These are phyloP conservation scores for Calocybe gangraenosa DNA, from an alignment of 768 basidiomycete genomes.

Conservation along the genomic window DNA sequence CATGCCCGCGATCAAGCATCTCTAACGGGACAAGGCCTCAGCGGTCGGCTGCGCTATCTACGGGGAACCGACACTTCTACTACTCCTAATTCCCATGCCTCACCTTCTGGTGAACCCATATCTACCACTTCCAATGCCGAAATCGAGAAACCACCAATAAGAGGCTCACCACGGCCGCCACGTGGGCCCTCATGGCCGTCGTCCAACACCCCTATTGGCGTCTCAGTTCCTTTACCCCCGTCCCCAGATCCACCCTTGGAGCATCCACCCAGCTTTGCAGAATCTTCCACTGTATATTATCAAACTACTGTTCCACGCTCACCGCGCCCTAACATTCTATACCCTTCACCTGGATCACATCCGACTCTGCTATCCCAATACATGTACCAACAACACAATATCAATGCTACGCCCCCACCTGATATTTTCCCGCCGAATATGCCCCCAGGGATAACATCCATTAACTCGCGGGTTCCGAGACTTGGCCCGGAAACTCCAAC, in stretches of 20 bases:
- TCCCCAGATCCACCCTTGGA: conserved; percentile 42
- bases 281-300: conserved; percentile 63
- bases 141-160: conserved; percentile 36
- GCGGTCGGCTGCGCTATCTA: conserved; percentile 24
- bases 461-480: conserved; percentile 30
- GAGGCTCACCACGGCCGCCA: conserved; percentile 39
- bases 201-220: conserved; percentile 30
- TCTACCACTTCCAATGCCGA: conserved; percentile 32
- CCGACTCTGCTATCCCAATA: conserved; percentile 39
- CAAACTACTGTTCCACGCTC: conserved; percentile 52
- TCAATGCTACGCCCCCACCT: conserved; percentile 26
- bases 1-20: conserved; percentile 29
- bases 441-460: conserved; percentile 33
- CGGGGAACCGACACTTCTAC: conserved; percentile 23
- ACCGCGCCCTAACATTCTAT: conserved; percentile 41
- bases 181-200: conserved; percentile 34
- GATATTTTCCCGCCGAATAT: conserved; percentile 41
- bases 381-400: conserved; percentile 27
- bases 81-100: conserved; percentile 12
- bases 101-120: conserved; percentile 13
- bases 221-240: conserved; percentile 41
- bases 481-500: conserved; percentile 41
- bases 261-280: conserved; percentile 26
- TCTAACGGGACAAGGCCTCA: conserved; percentile 11
- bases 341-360: conserved; percentile 40